These are phyloP conservation scores for Athelia sp. DNA, from an alignment of 1,284 basidiomycete genomes.

Conservation along the genomic window DNA sequence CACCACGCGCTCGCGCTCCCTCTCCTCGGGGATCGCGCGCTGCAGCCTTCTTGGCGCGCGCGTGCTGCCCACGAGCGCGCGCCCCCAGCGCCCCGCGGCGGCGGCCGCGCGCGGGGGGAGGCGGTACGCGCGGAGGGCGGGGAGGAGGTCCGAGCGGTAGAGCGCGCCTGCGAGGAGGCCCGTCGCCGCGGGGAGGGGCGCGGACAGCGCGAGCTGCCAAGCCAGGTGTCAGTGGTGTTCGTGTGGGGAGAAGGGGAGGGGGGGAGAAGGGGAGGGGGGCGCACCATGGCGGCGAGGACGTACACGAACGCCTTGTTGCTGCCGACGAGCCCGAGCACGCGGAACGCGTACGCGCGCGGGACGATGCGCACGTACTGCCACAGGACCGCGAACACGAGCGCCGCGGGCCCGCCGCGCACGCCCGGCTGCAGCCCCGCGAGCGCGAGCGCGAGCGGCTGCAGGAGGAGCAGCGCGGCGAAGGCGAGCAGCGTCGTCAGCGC, in stretches of 20 bases:
- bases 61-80: slow-evolving; percentile 30
- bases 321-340: slow-evolving; percentile 69
- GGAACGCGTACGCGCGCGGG: slow-evolving; percentile 71
- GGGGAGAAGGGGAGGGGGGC: slow-evolving; percentile 8
- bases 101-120: slow-evolving; percentile 53
- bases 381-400: slow-evolving; percentile 68
- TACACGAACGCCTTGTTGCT: slow-evolving; percentile 75
- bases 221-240: background rate
- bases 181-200: slow-evolving; percentile 35
- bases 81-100: slow-evolving; percentile 39
- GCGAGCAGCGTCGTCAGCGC: slow-evolving; percentile 65
- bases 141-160: slow-evolving; percentile 70
- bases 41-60: slow-evolving; percentile 37
- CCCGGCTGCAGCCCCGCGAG: slow-evolving; percentile 42
- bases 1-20: background rate
- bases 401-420: slow-evolving; percentile 50
- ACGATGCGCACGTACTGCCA: slow-evolving; percentile 80
- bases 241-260: background rate
- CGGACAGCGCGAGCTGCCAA: background rate
- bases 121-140: slow-evolving; percentile 71
- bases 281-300: slow-evolving; percentile 62
- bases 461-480: slow-evolving; percentile 56
- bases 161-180: slow-evolving; percentile 70
- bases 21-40: slow-evolving; percentile 40
- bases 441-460: slow-evolving; percentile 64